Conservation (phyloP, 208 protist genomes). For the Trypanosoma cruzi region DNA sequence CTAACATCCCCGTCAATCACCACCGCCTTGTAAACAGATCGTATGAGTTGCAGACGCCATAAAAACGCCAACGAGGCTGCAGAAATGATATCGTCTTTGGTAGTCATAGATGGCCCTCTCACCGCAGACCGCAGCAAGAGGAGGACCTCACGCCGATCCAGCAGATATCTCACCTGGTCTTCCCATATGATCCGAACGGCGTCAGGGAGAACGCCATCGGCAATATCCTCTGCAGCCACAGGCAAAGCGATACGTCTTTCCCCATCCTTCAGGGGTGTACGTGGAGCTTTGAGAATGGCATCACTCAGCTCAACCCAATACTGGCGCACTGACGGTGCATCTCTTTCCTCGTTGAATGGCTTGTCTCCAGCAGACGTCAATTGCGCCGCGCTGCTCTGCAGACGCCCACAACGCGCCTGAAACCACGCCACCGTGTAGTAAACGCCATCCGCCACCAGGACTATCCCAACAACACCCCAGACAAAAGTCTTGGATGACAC, state of each 20-base stretch:
- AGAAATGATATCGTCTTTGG: conserved; percentile 5
- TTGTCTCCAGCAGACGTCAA: neutral
- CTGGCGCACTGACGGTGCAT: conserved; percentile 1
- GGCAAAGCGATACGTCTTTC: neutral
- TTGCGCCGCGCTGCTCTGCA: neutral
- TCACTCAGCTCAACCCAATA: conserved; percentile 16
- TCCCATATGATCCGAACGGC: conserved; percentile 19
- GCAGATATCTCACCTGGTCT: conserved; percentile 17
- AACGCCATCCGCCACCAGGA: conserved; percentile 3
- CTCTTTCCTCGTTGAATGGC: neutral
- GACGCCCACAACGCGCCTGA: neutral
- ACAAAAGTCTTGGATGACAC: neutral
- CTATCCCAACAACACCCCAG: neutral
- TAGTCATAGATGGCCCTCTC: neutral
- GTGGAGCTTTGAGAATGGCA: conserved; percentile 19
- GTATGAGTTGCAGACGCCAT: conserved; percentile 57
- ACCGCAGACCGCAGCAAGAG: neutral
- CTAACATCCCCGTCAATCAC: conserved; percentile 42
- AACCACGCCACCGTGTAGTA: neutral
- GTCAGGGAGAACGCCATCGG: conserved; percentile 5
- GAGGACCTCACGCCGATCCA: conserved; percentile 21
- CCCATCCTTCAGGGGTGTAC: neutral
- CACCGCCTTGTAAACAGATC: conserved; percentile 50
- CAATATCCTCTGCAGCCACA: neutral
- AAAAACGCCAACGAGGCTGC: conserved; percentile 50